A percentile compares a stretch with the other conserved stretches of the same genome.
These are phyloP conservation scores for Musa beccarii DNA, from an alignment of 176 grass and related monocot species.

Conservation along the genomic window DNA sequence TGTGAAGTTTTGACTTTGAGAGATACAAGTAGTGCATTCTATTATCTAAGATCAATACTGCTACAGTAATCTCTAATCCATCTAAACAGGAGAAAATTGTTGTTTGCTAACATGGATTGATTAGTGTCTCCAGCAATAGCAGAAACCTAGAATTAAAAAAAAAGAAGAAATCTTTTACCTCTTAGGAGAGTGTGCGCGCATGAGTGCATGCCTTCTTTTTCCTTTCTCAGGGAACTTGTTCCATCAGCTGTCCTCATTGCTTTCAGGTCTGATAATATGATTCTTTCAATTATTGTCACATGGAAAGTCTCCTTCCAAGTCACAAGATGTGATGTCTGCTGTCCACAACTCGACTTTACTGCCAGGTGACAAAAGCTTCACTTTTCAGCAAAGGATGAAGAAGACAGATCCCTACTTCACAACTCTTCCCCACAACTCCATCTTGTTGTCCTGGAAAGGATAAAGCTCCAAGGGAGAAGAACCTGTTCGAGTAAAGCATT, in stretches of 20 bases:
- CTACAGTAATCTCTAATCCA: too few species aligned
- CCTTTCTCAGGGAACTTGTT: not conserved
- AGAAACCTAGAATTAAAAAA: not conserved
- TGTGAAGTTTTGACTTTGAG: too few species aligned
- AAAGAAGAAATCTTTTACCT: too few species aligned
- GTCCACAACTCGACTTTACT: not conserved
- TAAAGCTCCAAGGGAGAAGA: not conserved
- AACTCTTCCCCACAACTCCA: not conserved
- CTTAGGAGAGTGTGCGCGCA: too few species aligned
- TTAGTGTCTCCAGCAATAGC: not conserved
- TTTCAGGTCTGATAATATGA: not conserved
- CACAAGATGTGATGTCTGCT: not conserved
- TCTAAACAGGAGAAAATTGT: too few species aligned
- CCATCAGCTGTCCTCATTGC: not conserved
- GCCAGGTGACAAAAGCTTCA: not conserved
- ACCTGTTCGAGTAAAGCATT: not conserved
- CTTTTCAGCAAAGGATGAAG: not conserved
- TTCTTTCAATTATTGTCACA: not conserved
- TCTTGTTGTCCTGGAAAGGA: not conserved
- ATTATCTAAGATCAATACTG: too few species aligned
- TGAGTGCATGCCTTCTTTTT: too few species aligned
- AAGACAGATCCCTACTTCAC: not conserved
- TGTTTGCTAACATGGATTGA: too few species aligned
- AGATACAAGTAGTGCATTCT: too few species aligned
- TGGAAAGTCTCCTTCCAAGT: not conserved